phyloP scores from a whole-genome alignment of 768 basidiomycete species.

The Hygrophoropsis aurantiaca region DNA sequence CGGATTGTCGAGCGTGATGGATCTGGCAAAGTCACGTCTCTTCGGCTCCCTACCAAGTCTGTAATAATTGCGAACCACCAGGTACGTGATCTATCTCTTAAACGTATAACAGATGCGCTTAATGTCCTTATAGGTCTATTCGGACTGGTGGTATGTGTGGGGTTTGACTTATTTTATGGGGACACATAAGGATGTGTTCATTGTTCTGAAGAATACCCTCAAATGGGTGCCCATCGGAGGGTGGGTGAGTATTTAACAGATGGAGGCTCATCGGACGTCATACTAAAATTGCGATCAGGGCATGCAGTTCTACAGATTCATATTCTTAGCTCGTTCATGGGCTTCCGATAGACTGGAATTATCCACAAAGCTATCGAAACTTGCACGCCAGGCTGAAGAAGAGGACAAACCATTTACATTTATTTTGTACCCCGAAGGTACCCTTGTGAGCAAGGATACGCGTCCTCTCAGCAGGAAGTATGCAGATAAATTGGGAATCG shows the following conservation, averaged over 20 bases:
- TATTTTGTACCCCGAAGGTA: constrained; percentile 94
- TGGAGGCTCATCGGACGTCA: not conserved
- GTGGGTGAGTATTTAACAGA: constrained; percentile 63
- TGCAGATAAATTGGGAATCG: constrained; percentile 86
- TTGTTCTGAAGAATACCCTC: constrained; percentile 89
- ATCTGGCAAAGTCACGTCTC: constrained; percentile 52
- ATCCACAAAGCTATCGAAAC: constrained; percentile 58
- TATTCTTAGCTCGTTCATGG: constrained; percentile 92
- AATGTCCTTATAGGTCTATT: constrained; percentile 53
- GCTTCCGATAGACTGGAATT: constrained; percentile 76
- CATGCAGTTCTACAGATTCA: constrained; percentile 94
- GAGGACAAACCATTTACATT: constrained; percentile 75
- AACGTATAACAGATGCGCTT: constrained; percentile 2
- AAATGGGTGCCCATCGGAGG: constrained; percentile 86
- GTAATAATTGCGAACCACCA: constrained; percentile 94
- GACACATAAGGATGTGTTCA: constrained; percentile 74
- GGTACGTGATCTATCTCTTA: constrained; percentile 39
- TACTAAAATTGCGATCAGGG: constrained; percentile 43
- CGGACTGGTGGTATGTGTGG: constrained; percentile 91
- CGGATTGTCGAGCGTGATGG: constrained; percentile 54
- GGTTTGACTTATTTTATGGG: constrained; percentile 72
- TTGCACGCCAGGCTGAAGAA: constrained; percentile 69
- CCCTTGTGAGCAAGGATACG: constrained; percentile 85
- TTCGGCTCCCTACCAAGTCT: constrained; percentile 76
- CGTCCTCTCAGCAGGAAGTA: constrained; percentile 83